Conservation (phyloP, 2,329 filamentous ascomycete genomes). For the Colletotrichum acutatum region DNA sequence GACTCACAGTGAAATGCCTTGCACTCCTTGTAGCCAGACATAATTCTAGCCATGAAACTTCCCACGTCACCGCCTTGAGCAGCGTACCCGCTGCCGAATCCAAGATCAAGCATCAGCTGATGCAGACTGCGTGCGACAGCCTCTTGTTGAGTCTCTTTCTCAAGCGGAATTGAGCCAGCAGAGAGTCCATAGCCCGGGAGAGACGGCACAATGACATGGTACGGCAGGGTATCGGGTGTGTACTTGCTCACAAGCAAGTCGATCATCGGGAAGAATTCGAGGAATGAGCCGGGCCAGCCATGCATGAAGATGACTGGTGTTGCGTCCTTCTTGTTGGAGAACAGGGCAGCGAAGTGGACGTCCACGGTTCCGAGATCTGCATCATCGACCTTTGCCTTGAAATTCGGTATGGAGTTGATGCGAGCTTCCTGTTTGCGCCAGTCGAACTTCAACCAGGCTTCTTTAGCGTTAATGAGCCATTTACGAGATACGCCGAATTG, state of each 20-base stretch:
- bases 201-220: slow-evolving; percentile 66
- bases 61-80: slow-evolving; percentile 69
- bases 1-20: slow-evolving; percentile 51
- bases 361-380: slow-evolving; percentile 46
- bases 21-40: slow-evolving; percentile 57
- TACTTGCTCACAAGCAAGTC: slow-evolving; percentile 58
- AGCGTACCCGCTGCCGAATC: slow-evolving; percentile 62
- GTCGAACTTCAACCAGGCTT: slow-evolving; percentile 58
- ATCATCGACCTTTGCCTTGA: slow-evolving; percentile 52
- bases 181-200: slow-evolving; percentile 60
- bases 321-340: slow-evolving; percentile 61
- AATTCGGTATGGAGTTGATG: slow-evolving; percentile 63
- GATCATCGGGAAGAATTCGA: slow-evolving; percentile 66
- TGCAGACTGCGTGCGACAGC: slow-evolving; percentile 56
- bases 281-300: slow-evolving; percentile 65
- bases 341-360: slow-evolving; percentile 66
- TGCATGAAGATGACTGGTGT: slow-evolving; percentile 63
- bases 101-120: slow-evolving; percentile 62
- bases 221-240: slow-evolving; percentile 60
- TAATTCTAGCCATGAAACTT: slow-evolving; percentile 52
- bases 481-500: slow-evolving; percentile 56
- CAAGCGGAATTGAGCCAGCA: slow-evolving; percentile 57
- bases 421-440: slow-evolving; percentile 52
- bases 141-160: slow-evolving; percentile 35
- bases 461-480: slow-evolving; percentile 55